phyloP scores from a whole-genome alignment of 225 moss, liverwort and hornwort genomes.

The Pleurozium schreberi region DNA sequence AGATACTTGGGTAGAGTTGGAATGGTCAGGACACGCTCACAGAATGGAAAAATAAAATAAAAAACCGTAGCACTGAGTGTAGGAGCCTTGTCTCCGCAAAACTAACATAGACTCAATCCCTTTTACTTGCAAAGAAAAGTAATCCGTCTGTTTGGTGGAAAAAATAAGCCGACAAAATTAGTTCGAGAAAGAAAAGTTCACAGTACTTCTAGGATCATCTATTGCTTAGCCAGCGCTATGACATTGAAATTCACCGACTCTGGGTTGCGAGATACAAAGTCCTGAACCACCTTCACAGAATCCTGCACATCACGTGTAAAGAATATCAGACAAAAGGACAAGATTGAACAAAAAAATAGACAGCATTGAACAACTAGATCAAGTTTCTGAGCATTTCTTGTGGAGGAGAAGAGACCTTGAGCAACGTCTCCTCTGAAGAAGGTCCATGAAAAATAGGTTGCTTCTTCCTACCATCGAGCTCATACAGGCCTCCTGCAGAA shows the following conservation, averaged over 20 bases:
- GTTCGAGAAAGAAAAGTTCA: not conserved
- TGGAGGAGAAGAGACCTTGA: constrained; percentile 36
- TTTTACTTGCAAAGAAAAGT: not conserved
- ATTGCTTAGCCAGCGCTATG: constrained; percentile 46
- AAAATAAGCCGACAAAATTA: not conserved
- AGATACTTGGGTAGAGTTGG: not conserved
- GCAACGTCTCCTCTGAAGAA: constrained; percentile 46
- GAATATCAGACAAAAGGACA: not conserved
- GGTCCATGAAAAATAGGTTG: constrained; percentile 60
- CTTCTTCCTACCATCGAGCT: constrained; percentile 64
- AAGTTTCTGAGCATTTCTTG: not conserved
- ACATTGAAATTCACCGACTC: constrained; percentile 69
- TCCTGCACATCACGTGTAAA: constrained; percentile 39
- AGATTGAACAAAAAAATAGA: not conserved
- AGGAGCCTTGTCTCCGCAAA: not conserved
- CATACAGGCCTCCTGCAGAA: constrained; percentile 53
- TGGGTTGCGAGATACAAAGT: constrained; percentile 53
- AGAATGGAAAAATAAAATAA: not conserved
- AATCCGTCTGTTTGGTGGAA: not conserved
- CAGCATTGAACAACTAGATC: not conserved
- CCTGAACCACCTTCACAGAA: constrained; percentile 55
- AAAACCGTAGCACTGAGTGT: not conserved
- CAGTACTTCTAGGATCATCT: not conserved
- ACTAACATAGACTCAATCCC: not conserved
- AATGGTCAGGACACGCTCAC: not conserved